Conservation (phyloP, 768 basidiomycete species). For the Rhodotorula babjevae region DNA sequence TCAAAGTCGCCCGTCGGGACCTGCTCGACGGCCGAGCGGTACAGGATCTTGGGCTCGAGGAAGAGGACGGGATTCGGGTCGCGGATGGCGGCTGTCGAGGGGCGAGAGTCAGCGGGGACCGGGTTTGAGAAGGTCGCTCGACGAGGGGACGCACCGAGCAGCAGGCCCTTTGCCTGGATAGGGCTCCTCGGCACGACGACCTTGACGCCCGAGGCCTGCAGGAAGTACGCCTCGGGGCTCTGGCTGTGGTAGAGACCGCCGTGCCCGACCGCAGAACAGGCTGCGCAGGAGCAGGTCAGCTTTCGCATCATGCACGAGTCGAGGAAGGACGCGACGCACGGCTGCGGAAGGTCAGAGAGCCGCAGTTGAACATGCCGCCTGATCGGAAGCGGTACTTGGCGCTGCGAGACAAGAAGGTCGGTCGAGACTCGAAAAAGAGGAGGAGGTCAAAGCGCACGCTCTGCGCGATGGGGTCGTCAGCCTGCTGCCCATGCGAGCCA, state of each 20-base stretch:
- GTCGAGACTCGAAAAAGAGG: not conserved
- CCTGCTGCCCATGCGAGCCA: not conserved
- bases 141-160: constrained; percentile 50
- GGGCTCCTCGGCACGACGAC: constrained; percentile 92
- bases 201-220: constrained; percentile 84
- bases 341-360: constrained; percentile 43
- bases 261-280: constrained; percentile 86
- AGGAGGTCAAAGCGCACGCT: constrained; percentile 1
- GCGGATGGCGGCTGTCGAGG: constrained; percentile 61
- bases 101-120: not conserved
- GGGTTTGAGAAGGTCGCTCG: not conserved
- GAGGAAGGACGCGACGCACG: constrained; percentile 50
- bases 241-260: constrained; percentile 92
- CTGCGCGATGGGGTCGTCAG: not conserved
- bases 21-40: constrained; percentile 87
- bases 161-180: constrained; percentile 88
- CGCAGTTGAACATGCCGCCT: constrained; percentile 75
- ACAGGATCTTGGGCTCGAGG: constrained; percentile 91
- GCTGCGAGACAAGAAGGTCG: not conserved
- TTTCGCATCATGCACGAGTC: not conserved
- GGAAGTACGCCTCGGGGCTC: constrained; percentile 89
- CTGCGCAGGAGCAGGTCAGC: constrained; percentile 58
- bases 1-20: constrained; percentile 82
- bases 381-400: constrained; percentile 89
- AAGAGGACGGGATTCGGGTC: constrained; percentile 92